A percentile compares a stretch with the other conserved stretches of the same genome.
Conservation (phyloP, 2,329 filamentous ascomycete genomes). For the Whalleya microplaca region DNA sequence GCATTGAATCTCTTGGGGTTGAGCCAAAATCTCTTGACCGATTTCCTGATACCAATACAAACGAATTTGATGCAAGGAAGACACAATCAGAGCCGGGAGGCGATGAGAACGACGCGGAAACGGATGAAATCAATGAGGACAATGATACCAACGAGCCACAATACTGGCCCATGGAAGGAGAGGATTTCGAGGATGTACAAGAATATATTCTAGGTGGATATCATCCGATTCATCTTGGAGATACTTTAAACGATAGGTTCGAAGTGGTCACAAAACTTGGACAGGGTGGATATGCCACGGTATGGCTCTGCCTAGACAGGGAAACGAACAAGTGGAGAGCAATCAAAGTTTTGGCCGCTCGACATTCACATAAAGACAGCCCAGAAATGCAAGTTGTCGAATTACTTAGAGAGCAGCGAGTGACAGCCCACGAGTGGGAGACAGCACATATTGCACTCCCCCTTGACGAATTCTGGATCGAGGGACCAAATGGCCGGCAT, state of each 20-base stretch:
- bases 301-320: slow-evolving; percentile 1
- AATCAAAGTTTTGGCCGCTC: neutral
- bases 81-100: neutral
- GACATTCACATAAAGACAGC: neutral
- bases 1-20: no score
- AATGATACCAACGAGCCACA: neutral
- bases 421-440: neutral
- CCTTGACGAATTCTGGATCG: neutral
- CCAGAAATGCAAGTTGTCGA: neutral
- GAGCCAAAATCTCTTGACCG: neutral
- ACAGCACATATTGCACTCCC: neutral
- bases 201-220: neutral
- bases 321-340: slow-evolving; percentile 1
- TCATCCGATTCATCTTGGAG: neutral
- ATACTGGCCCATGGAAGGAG: neutral
- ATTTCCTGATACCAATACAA: neutral
- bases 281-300: neutral
- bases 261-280: slow-evolving; percentile 1
- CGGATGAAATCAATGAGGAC: neutral
- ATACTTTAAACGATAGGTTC: neutral
- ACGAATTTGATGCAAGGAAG: neutral
- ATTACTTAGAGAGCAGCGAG: neutral
- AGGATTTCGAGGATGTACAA: neutral
- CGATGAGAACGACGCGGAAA: neutral
- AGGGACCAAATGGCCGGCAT: slow-evolving; percentile 1